Evolutionary conservation across 2,329 filamentous ascomycete species (phyloP).

Genomic region (Hypoxylon sp.): DNA sequence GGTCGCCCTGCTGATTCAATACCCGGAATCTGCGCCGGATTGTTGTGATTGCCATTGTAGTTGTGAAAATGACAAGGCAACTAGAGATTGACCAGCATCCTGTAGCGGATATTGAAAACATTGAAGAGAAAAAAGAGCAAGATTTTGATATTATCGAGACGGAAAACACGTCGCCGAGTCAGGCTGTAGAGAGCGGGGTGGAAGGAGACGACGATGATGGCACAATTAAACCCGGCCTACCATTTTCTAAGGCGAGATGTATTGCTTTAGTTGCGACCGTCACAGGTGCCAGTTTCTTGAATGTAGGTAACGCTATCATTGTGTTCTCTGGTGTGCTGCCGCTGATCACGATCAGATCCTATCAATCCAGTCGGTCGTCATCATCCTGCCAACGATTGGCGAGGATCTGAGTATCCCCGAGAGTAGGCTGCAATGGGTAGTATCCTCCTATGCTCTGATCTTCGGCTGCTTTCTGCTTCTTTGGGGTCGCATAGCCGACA

Average conservation of each 20-base stretch:
- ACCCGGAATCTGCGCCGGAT: slow-evolving; percentile 16
- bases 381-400: slow-evolving; percentile 74
- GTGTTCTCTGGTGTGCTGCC: neutral
- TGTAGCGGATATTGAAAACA: slow-evolving; percentile 9
- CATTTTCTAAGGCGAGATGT: slow-evolving; percentile 65
- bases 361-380: slow-evolving; percentile 71
- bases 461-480: slow-evolving; percentile 78
- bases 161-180: slow-evolving; percentile 18
- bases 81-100: slow-evolving; percentile 26
- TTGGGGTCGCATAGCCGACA: slow-evolving; percentile 77
- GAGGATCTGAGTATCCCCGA: slow-evolving; percentile 69
- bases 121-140: slow-evolving; percentile 25
- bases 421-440: slow-evolving; percentile 74
- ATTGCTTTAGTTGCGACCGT: slow-evolving; percentile 69
- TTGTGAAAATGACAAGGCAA: slow-evolving; percentile 32
- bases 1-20: slow-evolving; percentile 1
- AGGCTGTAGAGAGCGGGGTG: slow-evolving; percentile 19
- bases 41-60: slow-evolving; percentile 10
- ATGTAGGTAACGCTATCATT: slow-evolving; percentile 56
- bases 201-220: slow-evolving; percentile 43
- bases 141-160: slow-evolving; percentile 32
- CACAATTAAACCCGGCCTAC: slow-evolving; percentile 46
- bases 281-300: slow-evolving; percentile 70
- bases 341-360: slow-evolving; percentile 62
- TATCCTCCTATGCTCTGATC: slow-evolving; percentile 75